A percentile compares a stretch with the other conserved stretches of the same genome.
Evolutionary conservation across 2,329 filamentous ascomycete genomes (phyloP).

Genomic region (Camillea tinctor): DNA sequence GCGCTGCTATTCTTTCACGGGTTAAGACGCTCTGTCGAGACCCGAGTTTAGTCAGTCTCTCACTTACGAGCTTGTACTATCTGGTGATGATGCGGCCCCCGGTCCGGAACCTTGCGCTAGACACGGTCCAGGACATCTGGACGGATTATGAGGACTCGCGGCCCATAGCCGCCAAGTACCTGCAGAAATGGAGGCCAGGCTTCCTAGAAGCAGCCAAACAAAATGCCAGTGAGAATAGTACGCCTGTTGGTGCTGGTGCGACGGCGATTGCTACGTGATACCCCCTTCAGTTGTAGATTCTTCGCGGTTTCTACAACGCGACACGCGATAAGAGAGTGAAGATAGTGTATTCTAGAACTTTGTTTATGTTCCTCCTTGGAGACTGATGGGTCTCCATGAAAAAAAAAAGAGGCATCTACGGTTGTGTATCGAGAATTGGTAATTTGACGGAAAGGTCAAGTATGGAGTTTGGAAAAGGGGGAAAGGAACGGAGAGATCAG

Average conservation of each 20-base stretch:
- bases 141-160: conserved; percentile 63
- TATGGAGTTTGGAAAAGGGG: not conserved
- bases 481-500: too few relatives aligned
- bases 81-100: conserved; percentile 68
- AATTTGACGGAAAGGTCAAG: not conserved
- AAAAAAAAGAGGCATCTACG: not conserved
- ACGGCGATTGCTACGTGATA: conserved; percentile 25
- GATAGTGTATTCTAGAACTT: not conserved
- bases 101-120: conserved; percentile 60
- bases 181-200: conserved; percentile 58
- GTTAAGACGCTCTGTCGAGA: conserved; percentile 68
- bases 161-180: conserved; percentile 60
- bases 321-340: not conserved
- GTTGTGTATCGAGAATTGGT: not conserved
- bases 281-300: conserved; percentile 10
- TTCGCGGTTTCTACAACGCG: not conserved
- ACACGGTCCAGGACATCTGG: conserved; percentile 67
- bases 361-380: not conserved
- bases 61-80: conserved; percentile 64
- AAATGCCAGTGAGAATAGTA: conserved; percentile 12
- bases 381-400: not conserved
- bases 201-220: conserved; percentile 43
- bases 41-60: conserved; percentile 62
- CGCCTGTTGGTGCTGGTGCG: conserved; percentile 16
- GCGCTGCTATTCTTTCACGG: conserved; percentile 66